phyloP scores from a whole-genome alignment of 371 early-diverging fungal genomes.

The Mortierella sp. region DNA sequence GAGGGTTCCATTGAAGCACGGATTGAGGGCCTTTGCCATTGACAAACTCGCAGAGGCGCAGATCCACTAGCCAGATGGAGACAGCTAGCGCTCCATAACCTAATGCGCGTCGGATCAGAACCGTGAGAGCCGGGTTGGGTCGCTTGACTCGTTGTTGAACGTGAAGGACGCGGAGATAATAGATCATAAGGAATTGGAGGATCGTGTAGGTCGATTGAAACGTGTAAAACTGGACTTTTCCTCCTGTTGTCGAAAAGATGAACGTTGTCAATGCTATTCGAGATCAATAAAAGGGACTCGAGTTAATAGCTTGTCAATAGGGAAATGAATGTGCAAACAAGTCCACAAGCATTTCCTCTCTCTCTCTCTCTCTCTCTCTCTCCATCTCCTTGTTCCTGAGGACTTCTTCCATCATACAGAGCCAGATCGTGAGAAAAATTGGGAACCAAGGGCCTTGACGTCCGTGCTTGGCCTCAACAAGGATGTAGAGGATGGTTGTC shows the following conservation, averaged over 20 bases:
- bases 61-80: slow-evolving; percentile 58
- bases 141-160: slow-evolving; percentile 26
- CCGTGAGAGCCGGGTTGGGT: slow-evolving; percentile 10
- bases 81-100: slow-evolving; percentile 53
- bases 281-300: not conserved
- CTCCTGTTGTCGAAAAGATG: slow-evolving; percentile 28
- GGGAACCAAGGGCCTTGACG: slow-evolving; percentile 39
- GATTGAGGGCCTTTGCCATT: slow-evolving; percentile 55
- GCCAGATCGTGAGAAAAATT: slow-evolving; percentile 18
- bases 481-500: slow-evolving; percentile 30
- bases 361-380: too few relatives aligned
- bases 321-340: too few relatives aligned
- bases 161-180: slow-evolving; percentile 24
- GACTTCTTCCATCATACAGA: slow-evolving; percentile 24
- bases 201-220: slow-evolving; percentile 37
- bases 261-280: slow-evolving; percentile 18
- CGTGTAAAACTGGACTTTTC: slow-evolving; percentile 29
- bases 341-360: too few relatives aligned
- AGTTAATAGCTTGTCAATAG: too few relatives aligned
- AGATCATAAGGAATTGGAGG: slow-evolving; percentile 33
- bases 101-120: slow-evolving; percentile 55
- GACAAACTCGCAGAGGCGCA: slow-evolving; percentile 58
- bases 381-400: not conserved
- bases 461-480: slow-evolving; percentile 39
- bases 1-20: slow-evolving; percentile 58